Evolutionary conservation across 2,329 filamentous ascomycete genomes (phyloP).

Genomic region (Exutisphaerella laricina): DNA sequence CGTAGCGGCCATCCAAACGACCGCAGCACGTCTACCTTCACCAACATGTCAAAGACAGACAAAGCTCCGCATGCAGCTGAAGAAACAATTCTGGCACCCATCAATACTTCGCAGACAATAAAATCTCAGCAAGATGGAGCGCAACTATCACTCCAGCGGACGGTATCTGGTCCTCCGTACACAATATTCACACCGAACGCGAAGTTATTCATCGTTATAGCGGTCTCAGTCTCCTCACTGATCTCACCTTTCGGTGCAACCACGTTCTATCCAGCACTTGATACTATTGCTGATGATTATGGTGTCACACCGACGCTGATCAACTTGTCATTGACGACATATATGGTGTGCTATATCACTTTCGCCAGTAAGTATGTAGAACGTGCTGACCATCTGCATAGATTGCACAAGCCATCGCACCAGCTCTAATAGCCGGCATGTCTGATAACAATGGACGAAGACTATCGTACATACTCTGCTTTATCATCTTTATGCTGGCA

Average conservation of each 20-base stretch:
- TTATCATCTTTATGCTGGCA: slow-evolving; percentile 27
- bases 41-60: not conserved
- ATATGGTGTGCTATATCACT: slow-evolving; percentile 40
- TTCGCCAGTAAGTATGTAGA: not conserved
- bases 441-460: slow-evolving; percentile 26
- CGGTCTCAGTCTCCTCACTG: slow-evolving; percentile 26
- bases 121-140: not conserved
- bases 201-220: slow-evolving; percentile 27
- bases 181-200: slow-evolving; percentile 23
- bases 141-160: slow-evolving; percentile 8
- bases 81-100: not conserved
- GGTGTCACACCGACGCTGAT: slow-evolving; percentile 39
- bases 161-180: slow-evolving; percentile 23
- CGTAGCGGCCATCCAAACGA: too few species aligned
- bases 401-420: slow-evolving; percentile 49
- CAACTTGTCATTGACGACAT: slow-evolving; percentile 53
- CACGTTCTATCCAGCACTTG: slow-evolving; percentile 53
- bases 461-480: slow-evolving; percentile 26
- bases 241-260: slow-evolving; percentile 33
- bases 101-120: not conserved
- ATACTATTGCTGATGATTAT: slow-evolving; percentile 46
- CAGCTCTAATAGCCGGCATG: slow-evolving; percentile 27
- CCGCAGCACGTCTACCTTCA: too few species aligned
- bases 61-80: not conserved
- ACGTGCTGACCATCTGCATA: slow-evolving; percentile 5